Conservation (phyloP, 129 eudicot species). For the Flaveria bidentis region DNA sequence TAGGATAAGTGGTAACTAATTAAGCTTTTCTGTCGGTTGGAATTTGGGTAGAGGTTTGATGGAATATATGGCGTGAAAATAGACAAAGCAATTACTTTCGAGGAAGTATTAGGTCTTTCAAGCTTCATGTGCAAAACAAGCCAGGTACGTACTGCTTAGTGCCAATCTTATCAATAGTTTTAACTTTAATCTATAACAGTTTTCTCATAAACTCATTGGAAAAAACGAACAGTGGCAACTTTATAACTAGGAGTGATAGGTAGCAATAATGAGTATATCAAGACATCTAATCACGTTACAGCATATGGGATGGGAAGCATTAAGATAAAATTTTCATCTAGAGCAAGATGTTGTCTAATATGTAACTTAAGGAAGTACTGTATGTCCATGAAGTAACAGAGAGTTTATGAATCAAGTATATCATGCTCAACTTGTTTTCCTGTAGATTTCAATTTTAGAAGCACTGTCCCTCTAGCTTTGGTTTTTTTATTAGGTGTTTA, state of each 20-base stretch:
- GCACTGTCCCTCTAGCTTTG: not conserved
- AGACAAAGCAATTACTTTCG: slow-evolving; percentile 81
- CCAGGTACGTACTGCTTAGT: slow-evolving; percentile 56
- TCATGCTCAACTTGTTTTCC: not conserved
- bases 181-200: not conserved
- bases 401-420: not conserved
- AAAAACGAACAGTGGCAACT: slow-evolving; percentile 10
- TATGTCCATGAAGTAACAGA: not conserved
- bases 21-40: slow-evolving; percentile 27
- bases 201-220: slow-evolving; percentile 4
- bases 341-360: not conserved
- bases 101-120: slow-evolving; percentile 80
- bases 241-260: slow-evolving; percentile 1
- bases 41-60: slow-evolving; percentile 70
- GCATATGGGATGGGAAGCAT: slow-evolving; percentile 14
- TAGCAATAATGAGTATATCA: not conserved
- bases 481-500: slow-evolving; percentile 16
- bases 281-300: slow-evolving; percentile 6
- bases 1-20: slow-evolving; percentile 18
- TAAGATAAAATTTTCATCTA: slow-evolving; percentile 4
- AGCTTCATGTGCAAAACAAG: slow-evolving; percentile 90
- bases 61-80: slow-evolving; percentile 83
- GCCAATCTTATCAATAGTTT: slow-evolving; percentile 4
- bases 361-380: slow-evolving; percentile 7
- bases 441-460: slow-evolving; percentile 10